These are phyloP conservation scores for Arachnomyces sp. DNA, from an alignment of 2,329 filamentous ascomycete genomes.

Conservation along the genomic window DNA sequence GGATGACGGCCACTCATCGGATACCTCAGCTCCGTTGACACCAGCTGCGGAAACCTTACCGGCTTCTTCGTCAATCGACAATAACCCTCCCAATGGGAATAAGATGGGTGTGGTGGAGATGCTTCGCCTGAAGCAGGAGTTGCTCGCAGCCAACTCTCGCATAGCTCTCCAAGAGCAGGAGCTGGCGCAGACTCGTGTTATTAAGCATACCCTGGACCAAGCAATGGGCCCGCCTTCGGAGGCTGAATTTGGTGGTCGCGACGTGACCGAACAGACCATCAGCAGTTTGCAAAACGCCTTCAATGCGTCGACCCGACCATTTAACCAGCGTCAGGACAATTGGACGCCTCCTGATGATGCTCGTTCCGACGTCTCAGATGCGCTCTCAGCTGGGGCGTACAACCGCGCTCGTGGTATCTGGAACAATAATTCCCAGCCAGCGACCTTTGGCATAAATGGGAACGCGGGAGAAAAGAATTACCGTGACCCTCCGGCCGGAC, in stretches of 20 bases:
- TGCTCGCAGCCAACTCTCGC: constrained; percentile 50
- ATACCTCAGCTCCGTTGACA: constrained; percentile 13
- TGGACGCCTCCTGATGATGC: constrained; percentile 40
- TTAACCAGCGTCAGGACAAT: constrained; percentile 33
- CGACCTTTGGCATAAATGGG: constrained; percentile 11
- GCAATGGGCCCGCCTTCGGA: constrained; percentile 49
- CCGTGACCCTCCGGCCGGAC: constrained; percentile 17
- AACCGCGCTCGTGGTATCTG: constrained; percentile 30
- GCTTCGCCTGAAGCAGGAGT: constrained; percentile 49
- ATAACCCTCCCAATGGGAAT: constrained; percentile 9
- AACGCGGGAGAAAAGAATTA: constrained; percentile 21
- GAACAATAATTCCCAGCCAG: constrained; percentile 15
- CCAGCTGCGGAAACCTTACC: constrained; percentile 12
- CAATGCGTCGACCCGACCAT: constrained; percentile 41
- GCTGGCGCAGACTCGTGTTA: constrained; percentile 52
- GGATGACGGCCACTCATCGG: constrained; percentile 17
- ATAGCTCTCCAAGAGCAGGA: constrained; percentile 56
- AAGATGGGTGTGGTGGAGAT: constrained; percentile 42
- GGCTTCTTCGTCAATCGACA: constrained; percentile 8
- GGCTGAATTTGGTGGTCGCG: constrained; percentile 41
- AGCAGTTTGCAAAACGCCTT: constrained; percentile 45
- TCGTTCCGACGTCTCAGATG: constrained; percentile 39
- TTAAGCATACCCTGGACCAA: constrained; percentile 56
- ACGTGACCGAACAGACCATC: constrained; percentile 46
- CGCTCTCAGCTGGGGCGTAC: constrained; percentile 34